These are phyloP conservation scores for Helotiales sp. DNA, from an alignment of 2,329 filamentous ascomycete species.

Conservation along the genomic window DNA sequence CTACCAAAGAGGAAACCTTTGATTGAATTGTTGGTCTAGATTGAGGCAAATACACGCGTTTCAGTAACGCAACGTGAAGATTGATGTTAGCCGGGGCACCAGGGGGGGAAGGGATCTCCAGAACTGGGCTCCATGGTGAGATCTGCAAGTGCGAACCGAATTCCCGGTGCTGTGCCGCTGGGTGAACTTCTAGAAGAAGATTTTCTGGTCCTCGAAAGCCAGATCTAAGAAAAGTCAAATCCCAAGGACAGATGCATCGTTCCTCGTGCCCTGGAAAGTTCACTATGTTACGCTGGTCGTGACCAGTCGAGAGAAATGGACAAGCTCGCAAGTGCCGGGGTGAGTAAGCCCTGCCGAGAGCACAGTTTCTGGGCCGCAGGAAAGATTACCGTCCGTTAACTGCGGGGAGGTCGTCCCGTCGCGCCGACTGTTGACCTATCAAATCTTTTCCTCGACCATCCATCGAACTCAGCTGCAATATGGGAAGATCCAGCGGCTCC, in stretches of 20 bases:
- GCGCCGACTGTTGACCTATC: constrained; percentile 12
- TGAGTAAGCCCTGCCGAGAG: neutral
- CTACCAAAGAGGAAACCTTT: constrained; percentile 4
- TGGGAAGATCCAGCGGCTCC: constrained; percentile 7
- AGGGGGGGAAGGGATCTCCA: neutral
- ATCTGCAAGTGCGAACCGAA: constrained; percentile 5
- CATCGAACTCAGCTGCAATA: constrained; percentile 6
- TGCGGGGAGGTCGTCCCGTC: constrained; percentile 20
- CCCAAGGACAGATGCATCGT: neutral
- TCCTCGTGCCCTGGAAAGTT: neutral
- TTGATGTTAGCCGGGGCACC: neutral
- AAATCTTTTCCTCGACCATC: neutral
- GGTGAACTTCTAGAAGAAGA: neutral
- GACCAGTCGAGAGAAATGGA: neutral
- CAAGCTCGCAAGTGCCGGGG: neutral
- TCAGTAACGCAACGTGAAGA: neutral
- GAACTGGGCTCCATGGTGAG: neutral
- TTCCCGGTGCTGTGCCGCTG: neutral
- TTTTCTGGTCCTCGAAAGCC: neutral
- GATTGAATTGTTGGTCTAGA: constrained; percentile 13
- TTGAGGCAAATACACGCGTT: constrained; percentile 1
- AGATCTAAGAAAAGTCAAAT: neutral
- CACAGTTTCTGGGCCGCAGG: constrained; percentile 3
- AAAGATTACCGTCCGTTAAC: constrained; percentile 5
- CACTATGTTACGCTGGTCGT: constrained; percentile 1